These are phyloP conservation scores for Dactylellina parvicollis DNA, from an alignment of 2,329 filamentous ascomycete species.

Conservation along the genomic window DNA sequence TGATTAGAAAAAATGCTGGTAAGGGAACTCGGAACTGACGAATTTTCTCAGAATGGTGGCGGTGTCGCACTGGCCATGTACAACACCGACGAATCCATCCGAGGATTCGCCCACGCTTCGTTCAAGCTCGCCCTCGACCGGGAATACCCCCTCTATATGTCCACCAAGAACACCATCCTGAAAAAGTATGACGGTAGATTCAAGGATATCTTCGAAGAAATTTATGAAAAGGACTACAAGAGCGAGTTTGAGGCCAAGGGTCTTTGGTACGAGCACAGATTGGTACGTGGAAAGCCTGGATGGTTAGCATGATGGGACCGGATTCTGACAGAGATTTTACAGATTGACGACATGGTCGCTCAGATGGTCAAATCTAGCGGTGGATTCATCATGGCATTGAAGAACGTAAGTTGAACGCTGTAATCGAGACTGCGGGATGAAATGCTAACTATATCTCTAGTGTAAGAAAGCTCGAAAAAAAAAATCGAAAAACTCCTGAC, in stretches of 20 bases:
- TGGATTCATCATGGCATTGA: constrained; percentile 96
- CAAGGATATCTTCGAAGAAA: constrained; percentile 99
- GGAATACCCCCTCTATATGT: constrained; percentile 95
- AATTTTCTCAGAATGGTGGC: constrained; percentile 69
- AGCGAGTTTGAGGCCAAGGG: constrained; percentile 86
- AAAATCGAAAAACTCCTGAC: neutral
- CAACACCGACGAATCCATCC: constrained; percentile 96
- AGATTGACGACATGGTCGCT: constrained; percentile 98
- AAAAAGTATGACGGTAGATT: constrained; percentile 99
- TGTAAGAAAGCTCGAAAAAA: constrained; percentile 28
- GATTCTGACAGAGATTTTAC: neutral
- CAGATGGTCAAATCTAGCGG: constrained; percentile 99
- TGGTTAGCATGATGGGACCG: neutral
- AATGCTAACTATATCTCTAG: constrained; percentile 20
- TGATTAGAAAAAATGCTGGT: neutral
- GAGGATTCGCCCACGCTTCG: constrained; percentile 91
- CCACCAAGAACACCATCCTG: constrained; percentile 99
- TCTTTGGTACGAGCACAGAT: constrained; percentile 99
- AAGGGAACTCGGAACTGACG: neutral
- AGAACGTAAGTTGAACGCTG: constrained; percentile 74
- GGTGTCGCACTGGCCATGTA: constrained; percentile 95
- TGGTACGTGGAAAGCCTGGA: constrained; percentile 61
- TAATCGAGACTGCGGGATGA: neutral
- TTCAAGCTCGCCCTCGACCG: constrained; percentile 95
- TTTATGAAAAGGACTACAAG: constrained; percentile 89